Base-by-base conservation (phyloP, 306 rosid genomes). In the Vachellia collinsii region DNA sequence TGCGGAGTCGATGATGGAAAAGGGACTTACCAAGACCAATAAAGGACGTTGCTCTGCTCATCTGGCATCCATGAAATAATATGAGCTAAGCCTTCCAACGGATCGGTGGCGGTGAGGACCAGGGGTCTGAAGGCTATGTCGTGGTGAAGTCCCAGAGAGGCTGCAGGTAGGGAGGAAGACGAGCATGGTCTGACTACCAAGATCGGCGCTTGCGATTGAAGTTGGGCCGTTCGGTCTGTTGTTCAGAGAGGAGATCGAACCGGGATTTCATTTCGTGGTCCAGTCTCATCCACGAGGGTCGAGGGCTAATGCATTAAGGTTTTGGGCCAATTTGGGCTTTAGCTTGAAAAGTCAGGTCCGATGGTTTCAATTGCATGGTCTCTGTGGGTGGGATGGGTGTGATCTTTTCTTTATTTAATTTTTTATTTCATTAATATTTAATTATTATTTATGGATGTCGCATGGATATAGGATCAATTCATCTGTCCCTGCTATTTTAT, bases 11-110 rank as follows among this genome's bases (percentile, higher is more conserved):
- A 34, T 6, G 54, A 44, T n/a, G 66, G 25, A 74, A 62, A 42
- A 67, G 67, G 48, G 75, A 72, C 61, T 50, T 82, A 46, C 46
- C 77, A 23, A 87, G 76, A 39, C 44, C 56, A 77, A 78, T 22
- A 68, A 88, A 72, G 84, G 84, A 77, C 48, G 84, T 58, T 17
- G 79, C 71, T 76, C 80, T 81, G 78, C 83, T 89, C 89, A 88
- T 89, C 82, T 83, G 79, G 10, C 48, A 72, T 68, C 81, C 87
- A 86, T 83, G 50, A 59, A 82, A 50, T 53, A 7, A 46, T n/a
- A 16, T 3, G 7, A 41, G 75, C 42, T 72, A 47, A 25, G 76
- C 43, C 76, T 47, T 47, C 23, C 42, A 70, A 34, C 29, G 63
- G 44, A 36, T 72, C 63, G 72, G 23, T 8, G 50, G 11, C 13